Evolutionary conservation across 2,329 filamentous ascomycete species (phyloP).

Genomic region (Diplocarpon mali): DNA sequence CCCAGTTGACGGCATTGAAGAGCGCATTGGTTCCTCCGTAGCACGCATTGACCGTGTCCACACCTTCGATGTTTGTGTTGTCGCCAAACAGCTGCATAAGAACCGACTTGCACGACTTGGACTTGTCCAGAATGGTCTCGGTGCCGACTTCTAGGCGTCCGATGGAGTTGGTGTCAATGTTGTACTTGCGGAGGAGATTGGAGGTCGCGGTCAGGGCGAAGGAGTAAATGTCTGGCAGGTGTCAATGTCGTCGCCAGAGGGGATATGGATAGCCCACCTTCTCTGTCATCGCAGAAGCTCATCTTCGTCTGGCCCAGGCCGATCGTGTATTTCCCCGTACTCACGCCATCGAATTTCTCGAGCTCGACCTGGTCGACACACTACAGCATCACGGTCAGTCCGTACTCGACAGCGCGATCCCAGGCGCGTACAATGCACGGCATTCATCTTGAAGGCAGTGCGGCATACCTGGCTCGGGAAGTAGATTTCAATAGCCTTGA

Average conservation of each 20-base stretch:
- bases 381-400: conserved; percentile 34
- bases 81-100: conserved; percentile 79
- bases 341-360: conserved; percentile 78
- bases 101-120: conserved; percentile 82
- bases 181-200: conserved; percentile 72
- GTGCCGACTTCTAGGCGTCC: conserved; percentile 78
- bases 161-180: conserved; percentile 66
- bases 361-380: conserved; percentile 77
- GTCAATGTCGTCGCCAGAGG: background rate
- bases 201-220: conserved; percentile 68
- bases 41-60: conserved; percentile 77
- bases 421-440: background rate
- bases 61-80: conserved; percentile 75
- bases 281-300: conserved; percentile 83
- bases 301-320: conserved; percentile 85
- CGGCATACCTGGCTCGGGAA: conserved; percentile 65
- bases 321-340: conserved; percentile 79
- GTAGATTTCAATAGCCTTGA: conserved; percentile 88
- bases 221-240: conserved; percentile 67
- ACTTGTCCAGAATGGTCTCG: conserved; percentile 80
- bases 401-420: conserved; percentile 4
- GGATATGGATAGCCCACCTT: conserved; percentile 38
- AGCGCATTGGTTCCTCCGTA: conserved; percentile 79
- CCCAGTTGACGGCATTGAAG: conserved; percentile 76
- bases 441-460: background rate